Conservation (phyloP, 345 rosid species). For the Murraya koenigii region DNA sequence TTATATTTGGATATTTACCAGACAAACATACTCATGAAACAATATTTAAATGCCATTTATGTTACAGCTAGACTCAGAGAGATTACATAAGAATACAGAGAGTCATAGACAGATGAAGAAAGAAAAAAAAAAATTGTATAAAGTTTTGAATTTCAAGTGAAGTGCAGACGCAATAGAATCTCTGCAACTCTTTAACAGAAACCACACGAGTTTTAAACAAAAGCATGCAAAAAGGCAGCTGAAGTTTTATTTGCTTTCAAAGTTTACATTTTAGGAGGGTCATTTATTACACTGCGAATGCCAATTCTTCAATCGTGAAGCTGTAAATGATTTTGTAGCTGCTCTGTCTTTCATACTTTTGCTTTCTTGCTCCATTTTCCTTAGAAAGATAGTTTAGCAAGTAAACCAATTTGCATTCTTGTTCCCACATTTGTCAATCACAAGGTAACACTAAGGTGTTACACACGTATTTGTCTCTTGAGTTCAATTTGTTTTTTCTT, state of each 20-base stretch:
- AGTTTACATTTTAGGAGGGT: not conserved
- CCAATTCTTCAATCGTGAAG: conserved; percentile 10
- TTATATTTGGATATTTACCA: conserved; percentile 9
- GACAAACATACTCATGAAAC: conserved; percentile 8
- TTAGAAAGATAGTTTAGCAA: conserved; percentile 18
- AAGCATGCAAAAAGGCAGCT: conserved; percentile 4
- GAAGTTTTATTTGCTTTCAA: not conserved
- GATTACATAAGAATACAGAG: not conserved
- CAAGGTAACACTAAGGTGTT: not conserved
- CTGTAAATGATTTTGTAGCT: conserved; percentile 11
- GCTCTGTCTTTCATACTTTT: not conserved
- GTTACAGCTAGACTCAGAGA: not conserved
- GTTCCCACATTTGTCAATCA: conserved; percentile 30
- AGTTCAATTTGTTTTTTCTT: not conserved
- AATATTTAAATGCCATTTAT: not conserved
- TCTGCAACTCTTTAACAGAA: not conserved
- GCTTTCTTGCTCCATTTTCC: conserved; percentile 8
- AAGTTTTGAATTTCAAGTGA: too few species aligned
- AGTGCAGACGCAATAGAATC: not conserved
- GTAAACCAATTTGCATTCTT: conserved; percentile 6
- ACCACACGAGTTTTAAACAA: not conserved
- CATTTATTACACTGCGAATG: conserved; percentile 14
- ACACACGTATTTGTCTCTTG: not conserved
- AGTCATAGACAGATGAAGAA: not conserved
- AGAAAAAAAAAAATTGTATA: too few species aligned